Base-by-base conservation (phyloP, 2,329 filamentous ascomycete species). In the Colletotrichum limetticola region DNA sequence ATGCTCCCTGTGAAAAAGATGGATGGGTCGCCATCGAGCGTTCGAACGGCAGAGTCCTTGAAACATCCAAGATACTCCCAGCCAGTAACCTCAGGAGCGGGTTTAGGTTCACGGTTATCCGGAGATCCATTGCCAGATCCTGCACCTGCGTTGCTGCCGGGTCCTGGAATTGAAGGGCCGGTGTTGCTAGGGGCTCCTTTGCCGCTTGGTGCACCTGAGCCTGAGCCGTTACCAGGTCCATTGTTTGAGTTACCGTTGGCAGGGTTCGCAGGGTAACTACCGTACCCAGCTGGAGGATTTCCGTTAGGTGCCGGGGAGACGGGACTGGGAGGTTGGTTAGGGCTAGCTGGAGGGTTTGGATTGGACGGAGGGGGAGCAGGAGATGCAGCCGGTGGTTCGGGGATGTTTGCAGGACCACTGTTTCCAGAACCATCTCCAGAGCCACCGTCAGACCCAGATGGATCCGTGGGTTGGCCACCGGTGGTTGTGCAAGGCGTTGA, bases 1-100 rank as follows among this genome's bases (percentile, higher is more conserved):
- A 90, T 88, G 71, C 78, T 66, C 26, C 78, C 78, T 12, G 72
- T 75, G 8, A 80, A 71, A 58, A 77, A 78, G 22, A 79, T 77
- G 14, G 76, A 68, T 3, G 78, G 77, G 24, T 76, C 74, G n/a
- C 73, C 69, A 30, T 75, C 67, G 5, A 77, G 64, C 4, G 75
- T 74, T 32, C 76, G 72, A 8, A 66, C 53, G 6, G 73, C 53
- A 3, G 55, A 67, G 59, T 82, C 80, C 61, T 78, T 77, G 63
- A 81, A 81, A 66, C 80, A 82, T 19, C 80, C 80, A 11, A 82
- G 46, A 64, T 81, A 77, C 14, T 49, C 71, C 80, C 80, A 82
- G 37, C 71, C 75, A 37, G 60, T 64, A 6, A 67, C 68, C 1
- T 72, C 61, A 1, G 57, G 16, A 42, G 56, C 53, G 60, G 63